Evolutionary conservation across 495 filamentous ascomycete species (phyloP).

Genomic region (Aspergillus bridgeri): DNA sequence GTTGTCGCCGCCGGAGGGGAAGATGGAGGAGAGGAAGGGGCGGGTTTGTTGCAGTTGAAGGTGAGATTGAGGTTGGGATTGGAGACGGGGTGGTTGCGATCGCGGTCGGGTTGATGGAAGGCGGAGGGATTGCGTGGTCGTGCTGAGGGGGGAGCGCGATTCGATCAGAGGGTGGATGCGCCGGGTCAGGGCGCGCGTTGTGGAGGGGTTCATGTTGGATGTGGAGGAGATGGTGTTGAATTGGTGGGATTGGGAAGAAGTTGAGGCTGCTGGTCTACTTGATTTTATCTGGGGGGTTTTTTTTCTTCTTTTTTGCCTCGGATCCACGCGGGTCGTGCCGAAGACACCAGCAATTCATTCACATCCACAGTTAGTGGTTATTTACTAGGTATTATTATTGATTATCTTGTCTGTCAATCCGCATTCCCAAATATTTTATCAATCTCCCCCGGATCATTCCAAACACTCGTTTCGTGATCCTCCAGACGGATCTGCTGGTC

Average conservation of each 20-base stretch:
- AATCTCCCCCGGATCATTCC: not conserved
- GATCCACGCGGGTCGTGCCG: not conserved
- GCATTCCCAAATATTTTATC: not conserved
- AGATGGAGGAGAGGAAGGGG: slow-evolving; percentile 35
- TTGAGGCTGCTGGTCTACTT: not conserved
- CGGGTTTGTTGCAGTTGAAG: slow-evolving; percentile 15
- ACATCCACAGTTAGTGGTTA: too few relatives aligned
- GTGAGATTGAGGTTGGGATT: slow-evolving; percentile 8
- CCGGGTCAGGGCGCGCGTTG: slow-evolving; percentile 1
- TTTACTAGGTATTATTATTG: too few relatives aligned
- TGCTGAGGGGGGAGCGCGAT: not conserved
- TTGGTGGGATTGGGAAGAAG: not conserved
- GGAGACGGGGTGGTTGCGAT: not conserved
- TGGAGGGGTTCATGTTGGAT: slow-evolving; percentile 1
- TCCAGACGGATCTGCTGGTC: slow-evolving; percentile 16
- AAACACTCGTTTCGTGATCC: not conserved
- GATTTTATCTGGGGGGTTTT: slow-evolving; percentile 3
- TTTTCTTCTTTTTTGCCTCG: not conserved
- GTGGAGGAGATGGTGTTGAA: not conserved
- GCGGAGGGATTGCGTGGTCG: slow-evolving; percentile 4
- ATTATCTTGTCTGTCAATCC: not conserved
- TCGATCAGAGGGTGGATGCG: not conserved
- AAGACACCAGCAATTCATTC: too few relatives aligned
- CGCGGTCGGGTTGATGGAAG: not conserved
- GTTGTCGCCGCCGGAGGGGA: slow-evolving; percentile 27